Percentiles rank a stretch among this genome's conserved stretches.
These are phyloP conservation scores for Penicillium occitanis DNA, from an alignment of 2,329 filamentous ascomycete genomes.

Conservation along the genomic window DNA sequence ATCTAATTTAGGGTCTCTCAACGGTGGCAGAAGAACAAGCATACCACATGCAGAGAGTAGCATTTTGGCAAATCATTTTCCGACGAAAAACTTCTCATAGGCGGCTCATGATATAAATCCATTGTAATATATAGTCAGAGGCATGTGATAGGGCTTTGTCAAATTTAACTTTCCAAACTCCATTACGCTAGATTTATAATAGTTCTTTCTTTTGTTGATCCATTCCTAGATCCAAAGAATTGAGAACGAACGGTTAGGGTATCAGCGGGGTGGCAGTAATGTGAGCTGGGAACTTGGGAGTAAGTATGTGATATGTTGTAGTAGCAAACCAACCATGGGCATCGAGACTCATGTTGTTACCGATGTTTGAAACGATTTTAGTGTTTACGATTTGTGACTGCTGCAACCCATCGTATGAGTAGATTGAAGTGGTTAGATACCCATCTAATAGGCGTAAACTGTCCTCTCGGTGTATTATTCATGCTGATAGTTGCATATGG, in stretches of 20 bases:
- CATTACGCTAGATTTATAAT: not conserved
- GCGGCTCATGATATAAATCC: not conserved
- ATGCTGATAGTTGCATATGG: not conserved
- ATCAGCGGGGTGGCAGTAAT: not conserved
- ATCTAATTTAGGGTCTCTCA: not conserved
- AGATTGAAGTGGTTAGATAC: not conserved
- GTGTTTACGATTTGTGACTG: not conserved
- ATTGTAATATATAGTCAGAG: not conserved
- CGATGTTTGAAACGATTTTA: not conserved
- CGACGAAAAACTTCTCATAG: not conserved
- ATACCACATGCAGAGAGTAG: not conserved
- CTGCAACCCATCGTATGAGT: not conserved
- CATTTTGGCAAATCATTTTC: not conserved
- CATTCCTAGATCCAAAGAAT: not conserved
- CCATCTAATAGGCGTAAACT: not conserved
- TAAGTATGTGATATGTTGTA: not conserved
- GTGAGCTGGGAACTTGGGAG: too few species aligned
- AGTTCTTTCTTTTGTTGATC: not conserved
- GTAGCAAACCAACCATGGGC: not conserved
- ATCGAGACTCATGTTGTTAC: not conserved
- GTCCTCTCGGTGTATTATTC: not conserved
- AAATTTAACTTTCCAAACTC: not conserved
- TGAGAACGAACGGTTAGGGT: not conserved
- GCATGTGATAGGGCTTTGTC: not conserved
- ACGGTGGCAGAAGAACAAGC: not conserved